phyloP scores from a whole-genome alignment of 805 yeast genomes.

The Candida maesae region DNA sequence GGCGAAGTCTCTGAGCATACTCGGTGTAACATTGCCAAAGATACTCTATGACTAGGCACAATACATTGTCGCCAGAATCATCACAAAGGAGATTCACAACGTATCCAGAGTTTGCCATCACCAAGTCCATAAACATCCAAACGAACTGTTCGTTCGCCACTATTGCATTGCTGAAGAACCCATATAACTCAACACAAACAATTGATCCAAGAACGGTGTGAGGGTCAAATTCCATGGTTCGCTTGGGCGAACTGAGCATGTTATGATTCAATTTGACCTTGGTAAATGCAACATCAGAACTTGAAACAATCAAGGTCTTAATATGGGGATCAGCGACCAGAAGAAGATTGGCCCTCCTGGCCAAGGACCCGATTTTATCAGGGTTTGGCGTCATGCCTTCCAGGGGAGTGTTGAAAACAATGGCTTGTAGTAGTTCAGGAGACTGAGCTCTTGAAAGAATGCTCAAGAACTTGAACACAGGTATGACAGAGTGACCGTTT shows the following conservation, averaged over 20 bases:
- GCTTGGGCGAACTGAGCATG: neutral
- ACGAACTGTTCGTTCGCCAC: slow-evolving; percentile 5
- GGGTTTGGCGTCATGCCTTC: neutral
- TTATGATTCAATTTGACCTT: neutral
- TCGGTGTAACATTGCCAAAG: slow-evolving; percentile 9
- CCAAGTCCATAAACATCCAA: slow-evolving; percentile 4
- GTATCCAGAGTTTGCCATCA: slow-evolving; percentile 7
- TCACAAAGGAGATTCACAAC: slow-evolving; percentile 1
- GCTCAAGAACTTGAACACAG: slow-evolving; percentile 4
- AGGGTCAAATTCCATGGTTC: slow-evolving; percentile 3
- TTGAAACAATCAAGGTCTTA: neutral
- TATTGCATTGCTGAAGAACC: slow-evolving; percentile 7
- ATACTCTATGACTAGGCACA: slow-evolving; percentile 2
- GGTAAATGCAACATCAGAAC: neutral
- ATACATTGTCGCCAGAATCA: neutral
- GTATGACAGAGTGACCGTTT: neutral
- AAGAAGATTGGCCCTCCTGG: neutral
- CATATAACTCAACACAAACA: slow-evolving; percentile 5
- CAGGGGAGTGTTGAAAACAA: slow-evolving; percentile 3
- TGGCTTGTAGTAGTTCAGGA: neutral
- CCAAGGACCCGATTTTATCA: neutral
- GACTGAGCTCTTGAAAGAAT: slow-evolving; percentile 4
- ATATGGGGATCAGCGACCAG: neutral
- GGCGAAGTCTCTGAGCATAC: slow-evolving; percentile 2
- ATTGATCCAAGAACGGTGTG: neutral